Conservation (phyloP, 805 yeast genomes). For the Ogataea glucozyma region DNA sequence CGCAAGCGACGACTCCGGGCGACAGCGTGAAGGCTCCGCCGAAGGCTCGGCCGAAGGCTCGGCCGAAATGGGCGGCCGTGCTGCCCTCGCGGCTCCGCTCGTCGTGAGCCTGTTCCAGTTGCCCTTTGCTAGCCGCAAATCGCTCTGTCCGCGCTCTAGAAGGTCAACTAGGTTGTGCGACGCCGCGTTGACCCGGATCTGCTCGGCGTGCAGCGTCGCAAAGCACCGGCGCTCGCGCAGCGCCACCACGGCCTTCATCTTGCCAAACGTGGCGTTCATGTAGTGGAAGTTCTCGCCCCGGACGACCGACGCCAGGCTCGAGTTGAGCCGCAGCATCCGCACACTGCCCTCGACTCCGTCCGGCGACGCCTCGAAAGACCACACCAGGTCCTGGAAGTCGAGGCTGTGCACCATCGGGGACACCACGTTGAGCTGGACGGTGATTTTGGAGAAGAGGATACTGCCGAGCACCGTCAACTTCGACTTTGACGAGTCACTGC, state of each 20-base stretch:
- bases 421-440: constrained; percentile 14
- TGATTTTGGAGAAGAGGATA: constrained; percentile 11
- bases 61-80: too few relatives aligned
- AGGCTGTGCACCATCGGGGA: constrained; percentile 23
- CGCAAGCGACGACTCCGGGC: background rate
- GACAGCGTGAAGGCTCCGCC: background rate
- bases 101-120: background rate
- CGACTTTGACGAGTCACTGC: too few relatives aligned
- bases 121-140: background rate
- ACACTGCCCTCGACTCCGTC: constrained; percentile 12
- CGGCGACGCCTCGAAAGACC: constrained; percentile 14
- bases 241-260: constrained; percentile 8
- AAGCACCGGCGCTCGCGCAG: constrained; percentile 6
- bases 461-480: constrained; percentile 11
- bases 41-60: background rate
- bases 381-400: constrained; percentile 15
- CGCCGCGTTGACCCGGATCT: constrained; percentile 17
- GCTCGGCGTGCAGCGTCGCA: constrained; percentile 17
- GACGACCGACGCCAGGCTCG: constrained; percentile 12
- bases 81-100: too few relatives aligned
- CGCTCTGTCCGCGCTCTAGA: constrained; percentile 16
- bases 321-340: constrained; percentile 10
- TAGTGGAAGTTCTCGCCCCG: constrained; percentile 12
- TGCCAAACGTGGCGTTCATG: constrained; percentile 9
- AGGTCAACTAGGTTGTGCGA: constrained; percentile 14